Conservation (phyloP, 352 stramenopile species). For the Phytophthora sojae region DNA sequence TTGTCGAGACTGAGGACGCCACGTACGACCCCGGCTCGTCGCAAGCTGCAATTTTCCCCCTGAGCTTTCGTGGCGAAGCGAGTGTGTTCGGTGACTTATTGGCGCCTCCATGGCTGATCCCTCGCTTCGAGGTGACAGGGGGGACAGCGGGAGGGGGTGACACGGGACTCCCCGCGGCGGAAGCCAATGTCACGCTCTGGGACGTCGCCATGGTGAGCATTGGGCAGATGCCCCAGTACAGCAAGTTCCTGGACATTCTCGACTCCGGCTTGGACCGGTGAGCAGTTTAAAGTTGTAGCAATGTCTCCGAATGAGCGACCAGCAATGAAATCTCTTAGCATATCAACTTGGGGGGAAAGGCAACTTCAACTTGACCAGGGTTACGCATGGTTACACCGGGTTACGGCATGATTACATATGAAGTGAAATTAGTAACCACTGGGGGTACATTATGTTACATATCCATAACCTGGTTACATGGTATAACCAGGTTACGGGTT, state of each 20-base stretch:
- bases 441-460: too few species aligned
- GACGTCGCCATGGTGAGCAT: conserved; percentile 8
- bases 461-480: too few species aligned
- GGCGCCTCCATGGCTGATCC: conserved; percentile 12
- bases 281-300: not conserved
- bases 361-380: conserved; percentile 2
- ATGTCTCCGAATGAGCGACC: not conserved
- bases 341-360: not conserved
- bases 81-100: not conserved
- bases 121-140: conserved; percentile 5
- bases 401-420: too few species aligned
- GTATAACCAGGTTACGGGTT: too few species aligned
- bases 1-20: too few species aligned
- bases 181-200: conserved; percentile 10
- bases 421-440: too few species aligned
- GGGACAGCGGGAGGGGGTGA: not conserved
- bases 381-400: not conserved
- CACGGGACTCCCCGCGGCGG: conserved; percentile 5
- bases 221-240: conserved; percentile 16
- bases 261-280: not conserved
- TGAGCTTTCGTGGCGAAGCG: too few species aligned
- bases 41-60: too few species aligned
- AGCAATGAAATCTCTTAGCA: too few species aligned
- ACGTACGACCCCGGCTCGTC: too few species aligned
- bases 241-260: conserved; percentile 18